Evolutionary conservation across 192 early-diverging fungal genomes (phyloP).

Genomic region (Rhizophagus sp.): DNA sequence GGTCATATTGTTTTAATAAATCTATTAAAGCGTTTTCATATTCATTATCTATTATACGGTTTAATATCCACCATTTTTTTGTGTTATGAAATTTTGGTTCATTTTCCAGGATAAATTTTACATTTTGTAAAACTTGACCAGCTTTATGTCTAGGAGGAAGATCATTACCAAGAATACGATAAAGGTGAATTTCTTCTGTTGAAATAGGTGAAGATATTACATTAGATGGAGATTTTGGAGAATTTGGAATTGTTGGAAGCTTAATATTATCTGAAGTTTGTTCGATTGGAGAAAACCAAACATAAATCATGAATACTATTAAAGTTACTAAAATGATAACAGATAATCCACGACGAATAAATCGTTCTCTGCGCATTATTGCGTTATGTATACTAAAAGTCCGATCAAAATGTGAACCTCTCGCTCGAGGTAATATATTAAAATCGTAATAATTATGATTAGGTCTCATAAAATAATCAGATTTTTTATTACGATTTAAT

Average conservation of each 20-base stretch:
- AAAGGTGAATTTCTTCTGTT: conserved; percentile 49
- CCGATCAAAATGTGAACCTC: not conserved
- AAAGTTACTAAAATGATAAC: not conserved
- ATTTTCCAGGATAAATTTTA: conserved; percentile 61
- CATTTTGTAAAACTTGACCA: conserved; percentile 61
- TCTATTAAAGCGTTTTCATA: conserved; percentile 57
- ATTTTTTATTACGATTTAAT: not conserved
- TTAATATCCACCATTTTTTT: conserved; percentile 59
- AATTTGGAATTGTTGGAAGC: not conserved
- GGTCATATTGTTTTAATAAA: conserved; percentile 48
- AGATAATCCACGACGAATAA: not conserved
- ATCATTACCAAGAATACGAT: conserved; percentile 64
- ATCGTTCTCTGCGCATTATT: not conserved
- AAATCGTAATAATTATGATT: not conserved
- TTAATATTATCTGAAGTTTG: not conserved
- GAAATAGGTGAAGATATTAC: conserved; percentile 19
- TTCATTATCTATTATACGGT: conserved; percentile 59
- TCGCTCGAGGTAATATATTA: not conserved
- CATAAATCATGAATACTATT: not conserved
- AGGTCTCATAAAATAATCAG: not conserved
- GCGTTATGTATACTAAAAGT: not conserved
- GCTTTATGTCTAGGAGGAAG: conserved; percentile 62
- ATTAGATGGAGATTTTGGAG: not conserved
- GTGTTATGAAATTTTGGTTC: conserved; percentile 58
- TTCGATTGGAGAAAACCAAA: not conserved